Percentiles rank a stretch among this genome's conserved stretches.
phyloP scores from a whole-genome alignment of 2,329 filamentous ascomycete species.

The Eurotiales sp. region DNA sequence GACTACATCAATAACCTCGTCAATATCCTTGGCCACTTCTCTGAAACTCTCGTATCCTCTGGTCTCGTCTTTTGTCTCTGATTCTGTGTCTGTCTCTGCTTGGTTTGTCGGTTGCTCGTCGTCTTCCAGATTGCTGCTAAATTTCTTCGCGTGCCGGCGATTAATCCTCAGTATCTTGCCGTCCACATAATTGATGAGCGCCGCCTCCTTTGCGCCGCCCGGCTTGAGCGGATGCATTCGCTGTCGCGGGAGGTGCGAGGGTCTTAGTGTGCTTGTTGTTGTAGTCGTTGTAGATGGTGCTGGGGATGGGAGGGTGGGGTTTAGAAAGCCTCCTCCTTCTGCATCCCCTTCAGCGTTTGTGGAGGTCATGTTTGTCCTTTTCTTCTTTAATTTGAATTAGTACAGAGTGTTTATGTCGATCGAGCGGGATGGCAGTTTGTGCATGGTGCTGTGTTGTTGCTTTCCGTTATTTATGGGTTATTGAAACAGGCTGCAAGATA shows the following conservation, averaged over 20 bases:
- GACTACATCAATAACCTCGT: slow-evolving; percentile 70
- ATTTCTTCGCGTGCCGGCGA: slow-evolving; percentile 52
- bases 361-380: neutral
- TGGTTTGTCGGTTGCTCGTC: no score
- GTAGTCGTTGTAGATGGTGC: slow-evolving; percentile 42
- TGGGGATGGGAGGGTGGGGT: slow-evolving; percentile 40
- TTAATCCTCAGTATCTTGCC: slow-evolving; percentile 49
- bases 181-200: slow-evolving; percentile 57
- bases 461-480: no score
- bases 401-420: no score
- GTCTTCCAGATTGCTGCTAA: slow-evolving; percentile 26
- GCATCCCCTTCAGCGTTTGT: neutral
- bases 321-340: slow-evolving; percentile 40
- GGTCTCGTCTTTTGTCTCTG: slow-evolving; percentile 34
- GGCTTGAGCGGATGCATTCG: slow-evolving; percentile 51
- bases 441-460: no score
- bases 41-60: slow-evolving; percentile 59
- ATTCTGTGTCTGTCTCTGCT: slow-evolving; percentile 25
- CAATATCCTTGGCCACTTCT: slow-evolving; percentile 70
- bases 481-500: no score
- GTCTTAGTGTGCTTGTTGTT: slow-evolving; percentile 34
- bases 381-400: no score
- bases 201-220: slow-evolving; percentile 57
- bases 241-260: slow-evolving; percentile 48
- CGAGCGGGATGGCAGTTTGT: no score